phyloP scores from a whole-genome alignment of 1,284 basidiomycete genomes.

The Blastosporella zonata region DNA sequence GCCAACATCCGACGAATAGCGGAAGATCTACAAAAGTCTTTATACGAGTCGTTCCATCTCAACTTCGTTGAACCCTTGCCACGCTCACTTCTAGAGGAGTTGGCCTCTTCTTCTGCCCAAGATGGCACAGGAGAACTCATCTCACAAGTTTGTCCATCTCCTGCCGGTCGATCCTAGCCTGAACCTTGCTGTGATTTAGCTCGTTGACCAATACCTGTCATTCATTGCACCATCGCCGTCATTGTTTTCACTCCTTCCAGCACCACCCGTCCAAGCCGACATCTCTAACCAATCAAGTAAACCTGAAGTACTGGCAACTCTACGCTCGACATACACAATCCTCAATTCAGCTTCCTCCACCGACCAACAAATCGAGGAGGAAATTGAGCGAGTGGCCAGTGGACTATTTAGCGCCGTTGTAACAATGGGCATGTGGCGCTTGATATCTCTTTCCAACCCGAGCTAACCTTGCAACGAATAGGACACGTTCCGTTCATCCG shows the following conservation, averaged over 20 bases:
- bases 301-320: slow-evolving; percentile 30
- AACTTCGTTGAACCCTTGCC: slow-evolving; percentile 94
- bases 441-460: not conserved
- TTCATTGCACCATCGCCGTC: slow-evolving; percentile 94
- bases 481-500: slow-evolving; percentile 95
- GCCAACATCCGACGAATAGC: slow-evolving; percentile 87
- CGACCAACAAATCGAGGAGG: slow-evolving; percentile 90
- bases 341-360: slow-evolving; percentile 91
- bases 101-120: slow-evolving; percentile 85
- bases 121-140: slow-evolving; percentile 85
- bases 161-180: not conserved
- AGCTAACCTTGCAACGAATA: slow-evolving; percentile 26
- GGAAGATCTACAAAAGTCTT: slow-evolving; percentile 79
- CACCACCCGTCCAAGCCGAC: slow-evolving; percentile 34
- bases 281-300: slow-evolving; percentile 31
- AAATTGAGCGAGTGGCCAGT: slow-evolving; percentile 89
- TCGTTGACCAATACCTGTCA: slow-evolving; percentile 95
- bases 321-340: slow-evolving; percentile 68
- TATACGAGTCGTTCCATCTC: slow-evolving; percentile 94
- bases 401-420: slow-evolving; percentile 94
- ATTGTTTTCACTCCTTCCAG: slow-evolving; percentile 87
- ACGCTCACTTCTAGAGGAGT: slow-evolving; percentile 87
- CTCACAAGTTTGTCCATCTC: slow-evolving; percentile 55
- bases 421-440: slow-evolving; percentile 67
- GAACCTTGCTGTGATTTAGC: slow-evolving; percentile 38